Conservation (phyloP, 345 rosid genomes). For the Lumnitzera littorea region DNA sequence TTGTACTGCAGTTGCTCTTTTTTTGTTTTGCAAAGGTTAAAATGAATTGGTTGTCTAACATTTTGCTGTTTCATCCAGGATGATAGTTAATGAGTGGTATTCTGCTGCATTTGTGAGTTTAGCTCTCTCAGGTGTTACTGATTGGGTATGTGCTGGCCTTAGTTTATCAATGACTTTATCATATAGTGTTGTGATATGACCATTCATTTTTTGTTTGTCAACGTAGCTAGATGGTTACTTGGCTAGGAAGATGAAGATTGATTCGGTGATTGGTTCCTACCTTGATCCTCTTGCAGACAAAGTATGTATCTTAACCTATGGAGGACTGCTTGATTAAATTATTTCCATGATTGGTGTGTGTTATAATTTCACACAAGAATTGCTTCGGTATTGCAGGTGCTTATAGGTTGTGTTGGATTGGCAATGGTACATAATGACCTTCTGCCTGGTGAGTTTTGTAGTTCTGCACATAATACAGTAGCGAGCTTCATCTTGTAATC, state of each 20-base stretch:
- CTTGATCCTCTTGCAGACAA: slow-evolving; percentile 98
- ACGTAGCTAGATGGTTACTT: slow-evolving; percentile 79
- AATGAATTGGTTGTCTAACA: background rate
- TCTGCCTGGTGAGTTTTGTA: slow-evolving; percentile 59
- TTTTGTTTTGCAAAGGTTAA: too few species aligned
- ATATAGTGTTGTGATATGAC: too few species aligned
- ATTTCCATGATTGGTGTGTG: background rate
- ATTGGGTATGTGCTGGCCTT: slow-evolving; percentile 50
- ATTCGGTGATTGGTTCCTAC: slow-evolving; percentile 95
- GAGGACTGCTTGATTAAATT: background rate
- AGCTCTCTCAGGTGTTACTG: slow-evolving; percentile 78
- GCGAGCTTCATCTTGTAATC: background rate
- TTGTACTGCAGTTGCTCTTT: too few species aligned
- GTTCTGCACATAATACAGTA: background rate
- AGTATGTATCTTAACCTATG: slow-evolving; percentile 27
- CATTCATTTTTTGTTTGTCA: background rate
- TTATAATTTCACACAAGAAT: background rate
- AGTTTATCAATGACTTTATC: background rate
- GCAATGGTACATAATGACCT: slow-evolving; percentile 83
- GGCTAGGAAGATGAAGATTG: slow-evolving; percentile 82
- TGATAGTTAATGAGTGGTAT: slow-evolving; percentile 80
- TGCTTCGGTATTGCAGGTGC: slow-evolving; percentile 46
- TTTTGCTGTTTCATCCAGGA: slow-evolving; percentile 33
- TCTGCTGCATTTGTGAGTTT: slow-evolving; percentile 57
- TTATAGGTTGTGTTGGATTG: slow-evolving; percentile 79